phyloP scores from a whole-genome alignment of 2,329 filamentous ascomycete species.

The Fusarium sp. region DNA sequence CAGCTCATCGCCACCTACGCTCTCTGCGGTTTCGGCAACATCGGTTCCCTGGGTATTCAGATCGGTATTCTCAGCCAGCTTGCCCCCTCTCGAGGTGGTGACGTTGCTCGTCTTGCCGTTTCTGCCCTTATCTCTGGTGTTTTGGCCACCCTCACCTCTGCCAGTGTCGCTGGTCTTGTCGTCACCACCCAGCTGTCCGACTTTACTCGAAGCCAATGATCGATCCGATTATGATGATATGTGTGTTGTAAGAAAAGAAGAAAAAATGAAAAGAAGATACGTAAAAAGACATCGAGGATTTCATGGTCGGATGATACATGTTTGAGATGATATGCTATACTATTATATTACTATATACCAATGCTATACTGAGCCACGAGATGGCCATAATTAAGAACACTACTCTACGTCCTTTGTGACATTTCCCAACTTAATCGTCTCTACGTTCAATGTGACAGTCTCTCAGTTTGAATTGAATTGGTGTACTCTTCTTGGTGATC shows the following conservation, averaged over 20 bases:
- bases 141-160: conserved; percentile 81
- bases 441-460: no score
- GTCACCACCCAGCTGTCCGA: conserved; percentile 61
- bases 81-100: conserved; percentile 76
- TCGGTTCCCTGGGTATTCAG: conserved; percentile 87
- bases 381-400: conserved; percentile 15
- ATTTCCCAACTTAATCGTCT: neutral
- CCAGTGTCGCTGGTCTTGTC: conserved; percentile 80
- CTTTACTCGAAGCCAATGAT: conserved; percentile 22
- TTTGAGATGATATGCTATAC: conserved; percentile 22
- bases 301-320: neutral
- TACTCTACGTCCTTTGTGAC: neutral
- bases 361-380: conserved; percentile 28
- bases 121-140: conserved; percentile 83
- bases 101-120: conserved; percentile 79
- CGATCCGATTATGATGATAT: neutral
- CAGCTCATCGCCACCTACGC: conserved; percentile 87
- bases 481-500: no score
- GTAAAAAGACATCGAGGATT: conserved; percentile 2
- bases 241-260: conserved; percentile 12
- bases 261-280: neutral
- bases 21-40: conserved; percentile 85
- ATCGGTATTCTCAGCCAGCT: conserved; percentile 89
- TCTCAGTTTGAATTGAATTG: no score
- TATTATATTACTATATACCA: conserved; percentile 23